Evolutionary conservation across 1,284 basidiomycete species (phyloP).

Genomic region (Cryptococcus hybrid): DNA sequence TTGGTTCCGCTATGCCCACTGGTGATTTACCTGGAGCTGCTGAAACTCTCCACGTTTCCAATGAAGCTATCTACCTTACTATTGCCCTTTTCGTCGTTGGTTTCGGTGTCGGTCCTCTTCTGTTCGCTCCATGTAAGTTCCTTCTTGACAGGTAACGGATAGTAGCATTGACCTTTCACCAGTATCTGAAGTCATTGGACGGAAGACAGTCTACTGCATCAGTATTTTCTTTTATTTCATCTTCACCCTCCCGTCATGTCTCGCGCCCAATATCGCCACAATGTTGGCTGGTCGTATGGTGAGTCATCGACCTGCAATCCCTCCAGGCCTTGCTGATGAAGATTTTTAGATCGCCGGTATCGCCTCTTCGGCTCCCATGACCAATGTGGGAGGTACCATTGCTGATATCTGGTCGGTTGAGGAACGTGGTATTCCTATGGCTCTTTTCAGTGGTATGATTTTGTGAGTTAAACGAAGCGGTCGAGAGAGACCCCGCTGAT

Average conservation of each 20-base stretch:
- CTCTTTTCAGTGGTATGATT: constrained; percentile 48
- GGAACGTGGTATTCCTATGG: constrained; percentile 51
- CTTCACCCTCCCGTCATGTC: constrained; percentile 52
- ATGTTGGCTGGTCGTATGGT: constrained; percentile 52
- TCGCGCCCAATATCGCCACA: constrained; percentile 51
- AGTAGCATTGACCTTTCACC: constrained; percentile 2
- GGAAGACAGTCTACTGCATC: constrained; percentile 49
- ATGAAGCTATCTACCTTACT: constrained; percentile 48
- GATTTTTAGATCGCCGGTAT: constrained; percentile 44
- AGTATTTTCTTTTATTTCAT: constrained; percentile 50
- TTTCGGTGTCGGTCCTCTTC: constrained; percentile 48
- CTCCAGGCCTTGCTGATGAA: no score
- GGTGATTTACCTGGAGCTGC: constrained; percentile 47
- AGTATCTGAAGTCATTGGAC: constrained; percentile 46
- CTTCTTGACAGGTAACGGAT: not conserved
- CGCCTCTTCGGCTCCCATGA: constrained; percentile 51
- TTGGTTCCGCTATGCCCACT: constrained; percentile 53
- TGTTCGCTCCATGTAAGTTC: constrained; percentile 47
- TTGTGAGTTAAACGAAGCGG: constrained; percentile 16
- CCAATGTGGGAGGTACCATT: constrained; percentile 53
- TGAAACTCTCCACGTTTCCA: constrained; percentile 44
- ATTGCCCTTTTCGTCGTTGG: constrained; percentile 54
- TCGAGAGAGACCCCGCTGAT: not conserved
- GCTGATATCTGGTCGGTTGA: constrained; percentile 52
- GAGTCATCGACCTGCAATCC: no score